Base-by-base conservation (phyloP, 2,329 filamentous ascomycete species). In the Paramyrothecium sp. region DNA sequence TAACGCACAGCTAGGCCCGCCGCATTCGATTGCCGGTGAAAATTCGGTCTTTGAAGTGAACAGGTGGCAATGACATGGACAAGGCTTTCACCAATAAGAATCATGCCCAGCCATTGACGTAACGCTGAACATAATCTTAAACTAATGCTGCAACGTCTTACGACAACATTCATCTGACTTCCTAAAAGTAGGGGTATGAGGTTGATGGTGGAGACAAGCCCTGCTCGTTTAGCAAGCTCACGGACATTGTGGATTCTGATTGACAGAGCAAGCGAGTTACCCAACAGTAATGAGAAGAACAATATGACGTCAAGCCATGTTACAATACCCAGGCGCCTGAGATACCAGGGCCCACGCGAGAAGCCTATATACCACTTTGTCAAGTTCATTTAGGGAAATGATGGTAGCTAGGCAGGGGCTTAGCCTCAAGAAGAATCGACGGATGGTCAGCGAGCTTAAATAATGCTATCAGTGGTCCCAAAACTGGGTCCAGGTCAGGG, bases 121-220 rank as follows among this genome's bases (percentile, higher is more conserved):
- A 48, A n/a, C 13, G 21, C 10, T 13, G 46, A 13, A 20, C 10
- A 48, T n/a, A 48, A 48, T 48, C 46, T 19, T 48, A 20, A 13
- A 20, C 46, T 20, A 48, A 48, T 20, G 46, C 46, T 19, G 21
- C 21, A 48, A 10, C 46, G 13, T 20, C 21, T 48, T 13, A 48
- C 46, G 21, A 20, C 21, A 13, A 48, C 19, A 20, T 48, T 48
- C 46, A 48, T 48, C 19, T 48, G 46, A 48, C 46, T 20, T 48
- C 46, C 46, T 48, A 48, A 48, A 48, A 48, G 21, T 48, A 48
- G 46, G 16, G 46, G 46, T 20, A 48, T 48, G 46, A 48, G 16
- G 46, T 48, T 48, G 46, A 48, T 48, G 46, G 46, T 48, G 46
- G 46, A 48, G 46, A 48, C 46, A 13, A 48, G 46, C 46, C 46